phyloP scores from a whole-genome alignment of 2,329 filamentous ascomycete species.

The Lachnellula arida region DNA sequence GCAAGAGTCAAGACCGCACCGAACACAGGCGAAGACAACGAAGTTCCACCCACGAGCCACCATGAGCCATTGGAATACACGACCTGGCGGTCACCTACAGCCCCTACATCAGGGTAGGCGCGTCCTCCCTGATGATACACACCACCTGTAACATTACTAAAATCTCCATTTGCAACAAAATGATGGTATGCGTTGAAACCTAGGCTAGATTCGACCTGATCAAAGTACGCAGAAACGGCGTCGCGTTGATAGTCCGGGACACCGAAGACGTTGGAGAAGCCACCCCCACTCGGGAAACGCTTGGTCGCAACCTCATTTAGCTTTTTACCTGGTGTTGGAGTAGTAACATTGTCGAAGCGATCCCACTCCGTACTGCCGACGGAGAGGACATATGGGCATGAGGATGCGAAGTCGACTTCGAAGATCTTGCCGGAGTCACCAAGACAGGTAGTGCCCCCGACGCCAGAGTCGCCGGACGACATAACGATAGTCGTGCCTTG shows the following conservation, averaged over 20 bases:
- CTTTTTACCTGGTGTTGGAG: conserved; percentile 21
- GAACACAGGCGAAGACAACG: conserved; percentile 39
- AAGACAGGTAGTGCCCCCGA: conserved; percentile 35
- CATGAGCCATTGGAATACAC: conserved; percentile 26
- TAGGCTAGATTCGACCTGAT: conserved; percentile 27
- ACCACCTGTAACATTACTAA: conserved; percentile 24
- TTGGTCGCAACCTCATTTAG: conserved; percentile 25
- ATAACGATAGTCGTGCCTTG: conserved; percentile 43
- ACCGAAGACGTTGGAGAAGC: conserved; percentile 39
- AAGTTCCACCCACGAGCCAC: conserved; percentile 39
- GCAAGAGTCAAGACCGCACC: conserved; percentile 40
- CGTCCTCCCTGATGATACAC: conserved; percentile 39
- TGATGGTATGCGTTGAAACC: conserved; percentile 32
- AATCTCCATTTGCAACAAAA: conserved; percentile 30
- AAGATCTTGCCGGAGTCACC: conserved; percentile 40
- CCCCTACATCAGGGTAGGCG: conserved; percentile 40
- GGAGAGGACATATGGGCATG: conserved; percentile 46
- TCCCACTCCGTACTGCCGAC: conserved; percentile 35
- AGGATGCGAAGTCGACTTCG: conserved; percentile 42
- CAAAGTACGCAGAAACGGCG: conserved; percentile 37
- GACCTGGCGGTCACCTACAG: conserved; percentile 31
- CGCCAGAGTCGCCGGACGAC: conserved; percentile 43
- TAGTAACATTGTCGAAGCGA: conserved; percentile 17
- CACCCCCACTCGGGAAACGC: conserved; percentile 36
- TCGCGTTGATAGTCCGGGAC: conserved; percentile 37